Percentiles rank a stretch among this genome's conserved stretches.
These are phyloP conservation scores for Xylaria curta DNA, from an alignment of 495 filamentous ascomycete species.

Conservation along the genomic window DNA sequence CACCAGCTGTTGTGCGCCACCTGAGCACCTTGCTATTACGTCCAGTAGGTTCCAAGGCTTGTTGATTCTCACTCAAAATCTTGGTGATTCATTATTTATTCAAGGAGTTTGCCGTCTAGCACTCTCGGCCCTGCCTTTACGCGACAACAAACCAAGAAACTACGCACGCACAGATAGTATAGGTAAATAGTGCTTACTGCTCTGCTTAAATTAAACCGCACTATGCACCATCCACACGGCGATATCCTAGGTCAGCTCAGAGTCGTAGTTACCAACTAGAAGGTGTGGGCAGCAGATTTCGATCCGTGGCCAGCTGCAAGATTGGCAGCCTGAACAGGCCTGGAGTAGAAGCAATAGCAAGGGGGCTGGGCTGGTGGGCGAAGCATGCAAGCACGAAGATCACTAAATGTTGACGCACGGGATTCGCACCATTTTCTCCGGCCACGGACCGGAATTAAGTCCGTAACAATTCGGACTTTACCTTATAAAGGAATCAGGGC, in stretches of 20 bases:
- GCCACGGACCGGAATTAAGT: not conserved
- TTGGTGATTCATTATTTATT: no score
- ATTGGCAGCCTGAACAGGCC: constrained; percentile 5
- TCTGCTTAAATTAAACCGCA: not conserved
- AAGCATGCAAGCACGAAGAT: not conserved
- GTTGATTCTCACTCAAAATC: not conserved
- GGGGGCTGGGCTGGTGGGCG: not conserved
- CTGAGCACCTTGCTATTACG: not conserved
- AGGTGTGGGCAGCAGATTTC: not conserved
- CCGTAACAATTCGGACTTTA: no score
- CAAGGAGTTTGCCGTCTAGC: not conserved
- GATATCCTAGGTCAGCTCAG: not conserved
- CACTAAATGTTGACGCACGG: not conserved
- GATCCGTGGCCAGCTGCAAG: not conserved
- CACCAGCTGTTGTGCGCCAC: not conserved
- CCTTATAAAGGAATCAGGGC: not conserved
- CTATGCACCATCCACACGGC: not conserved
- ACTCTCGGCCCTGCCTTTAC: not conserved
- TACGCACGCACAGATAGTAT: not conserved
- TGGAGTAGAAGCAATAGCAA: not conserved
- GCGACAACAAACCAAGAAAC: not conserved
- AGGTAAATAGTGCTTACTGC: not conserved
- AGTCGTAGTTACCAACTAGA: no score
- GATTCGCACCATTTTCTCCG: not conserved
- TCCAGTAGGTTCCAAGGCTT: not conserved